These are phyloP conservation scores for Russula brevipes DNA, from an alignment of 768 basidiomycete genomes.

Conservation along the genomic window DNA sequence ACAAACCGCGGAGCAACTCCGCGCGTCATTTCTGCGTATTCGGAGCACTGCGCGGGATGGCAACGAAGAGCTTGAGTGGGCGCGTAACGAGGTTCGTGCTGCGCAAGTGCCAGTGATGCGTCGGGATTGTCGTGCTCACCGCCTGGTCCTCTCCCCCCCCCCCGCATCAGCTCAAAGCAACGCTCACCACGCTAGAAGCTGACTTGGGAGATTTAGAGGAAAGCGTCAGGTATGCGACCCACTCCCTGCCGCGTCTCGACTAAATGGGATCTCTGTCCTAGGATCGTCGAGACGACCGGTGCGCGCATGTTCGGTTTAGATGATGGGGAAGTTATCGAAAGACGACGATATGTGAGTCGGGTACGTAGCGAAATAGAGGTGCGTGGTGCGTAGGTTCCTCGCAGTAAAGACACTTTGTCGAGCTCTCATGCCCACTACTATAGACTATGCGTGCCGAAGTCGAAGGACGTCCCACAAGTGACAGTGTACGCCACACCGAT, in stretches of 20 bases:
- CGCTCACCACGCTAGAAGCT: conserved; percentile 71
- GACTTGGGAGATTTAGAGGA: conserved; percentile 93
- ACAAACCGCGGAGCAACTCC: conserved; percentile 63
- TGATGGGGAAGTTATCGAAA: conserved; percentile 65
- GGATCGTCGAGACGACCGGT: conserved; percentile 83
- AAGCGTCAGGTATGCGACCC: conserved; percentile 68
- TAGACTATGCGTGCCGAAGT: conserved; percentile 74
- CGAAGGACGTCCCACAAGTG: conserved; percentile 25
- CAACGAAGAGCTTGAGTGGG: conserved; percentile 78
- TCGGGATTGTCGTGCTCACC: not conserved
- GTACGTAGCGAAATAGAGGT: conserved; percentile 80
- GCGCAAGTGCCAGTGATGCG: not conserved
- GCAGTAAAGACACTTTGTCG: not conserved
- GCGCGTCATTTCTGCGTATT: conserved; percentile 74
- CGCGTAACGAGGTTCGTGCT: conserved; percentile 60
- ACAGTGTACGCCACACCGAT: conserved; percentile 20
- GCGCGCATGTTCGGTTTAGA: conserved; percentile 80
- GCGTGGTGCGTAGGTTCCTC: conserved; percentile 30
- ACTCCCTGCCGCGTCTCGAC: not conserved
- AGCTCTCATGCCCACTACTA: conserved; percentile 21
- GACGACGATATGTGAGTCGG: conserved; percentile 70
- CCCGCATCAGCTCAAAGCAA: conserved; percentile 53
- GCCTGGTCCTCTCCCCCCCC: not conserved
- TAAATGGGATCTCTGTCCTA: conserved; percentile 29
- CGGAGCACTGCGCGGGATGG: conserved; percentile 65